phyloP scores from a whole-genome alignment of 192 early-diverging fungal genomes.

The Podila verticillata region DNA sequence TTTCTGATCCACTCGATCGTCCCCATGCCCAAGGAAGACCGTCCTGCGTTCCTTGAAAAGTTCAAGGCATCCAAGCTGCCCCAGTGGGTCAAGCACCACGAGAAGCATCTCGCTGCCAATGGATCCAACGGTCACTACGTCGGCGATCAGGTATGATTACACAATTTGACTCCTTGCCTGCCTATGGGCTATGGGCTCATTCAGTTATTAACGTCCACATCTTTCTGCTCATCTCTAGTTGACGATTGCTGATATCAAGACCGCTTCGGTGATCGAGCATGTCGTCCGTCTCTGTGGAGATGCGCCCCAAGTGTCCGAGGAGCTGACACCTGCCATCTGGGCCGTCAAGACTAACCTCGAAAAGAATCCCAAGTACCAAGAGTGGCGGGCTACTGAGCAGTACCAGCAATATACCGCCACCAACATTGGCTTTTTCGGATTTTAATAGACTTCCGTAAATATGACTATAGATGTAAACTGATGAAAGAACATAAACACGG shows the following conservation, averaged over 20 bases:
- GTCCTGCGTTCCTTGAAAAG: conserved; percentile 12
- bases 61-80: conserved; percentile 20
- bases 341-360: conserved; percentile 38
- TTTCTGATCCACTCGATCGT: conserved; percentile 22
- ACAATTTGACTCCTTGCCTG: background rate
- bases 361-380: conserved; percentile 27
- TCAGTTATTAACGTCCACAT: too few species aligned
- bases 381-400: conserved; percentile 24
- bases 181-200: too few species aligned
- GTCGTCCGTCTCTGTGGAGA: conserved; percentile 21
- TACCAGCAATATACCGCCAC: conserved; percentile 20
- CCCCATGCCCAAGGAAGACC: conserved; percentile 15
- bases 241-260: conserved; percentile 38
- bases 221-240: background rate
- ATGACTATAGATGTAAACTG: too few species aligned
- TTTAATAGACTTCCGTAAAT: background rate
- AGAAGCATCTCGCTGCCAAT: conserved; percentile 25
- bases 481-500: background rate
- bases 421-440: conserved; percentile 28
- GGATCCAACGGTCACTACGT: conserved; percentile 41
- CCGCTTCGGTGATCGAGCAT: conserved; percentile 28
- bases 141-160: conserved; percentile 12
- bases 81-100: conserved; percentile 20
- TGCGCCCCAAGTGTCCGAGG: conserved; percentile 11
- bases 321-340: conserved; percentile 39